Base-by-base conservation (phyloP, 75 land plant species). In the Chamaecyparis obtusa region DNA sequence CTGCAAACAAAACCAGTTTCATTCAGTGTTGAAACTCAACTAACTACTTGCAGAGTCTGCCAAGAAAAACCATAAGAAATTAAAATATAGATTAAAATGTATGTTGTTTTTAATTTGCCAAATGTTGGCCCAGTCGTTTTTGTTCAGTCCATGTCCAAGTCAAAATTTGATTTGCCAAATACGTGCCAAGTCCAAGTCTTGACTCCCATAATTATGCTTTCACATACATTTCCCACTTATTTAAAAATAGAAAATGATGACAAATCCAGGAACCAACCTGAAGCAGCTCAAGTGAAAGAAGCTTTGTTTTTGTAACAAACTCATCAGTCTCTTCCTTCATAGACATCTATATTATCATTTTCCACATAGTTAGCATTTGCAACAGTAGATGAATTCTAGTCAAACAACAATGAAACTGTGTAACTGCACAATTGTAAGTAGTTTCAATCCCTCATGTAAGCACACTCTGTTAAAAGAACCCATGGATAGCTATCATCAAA, bases 271-370 rank as follows among this genome's bases (percentile, higher is more conserved):
- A 85, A 9, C 44, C 54, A 71, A 98, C 99, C 97, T 96, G 99
- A 79, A 98, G 88, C 88, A 98, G 97, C 87, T 98, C 99, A 90
- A 98, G 96, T 75, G 99, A 98, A 85, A 98, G 88, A 85, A 95
- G 88, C 83, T 95, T 91, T 33, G 95, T 95, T 87, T 92, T 98
- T 15, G 93, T 92, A 46, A 94, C 92, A 41, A 98, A 86, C 51
- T 98, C 99, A 91, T 98, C 99, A 86, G 35, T 93, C 36, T 95
- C 99, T 88, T 97, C 99, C 89, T 95, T 98, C 99, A 95, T 96
- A 35, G 97, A 95, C 97, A 98, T 95, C 99, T 98, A 93, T 37
- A 90, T 77, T 77, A 60, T 14, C 35, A 85, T 9, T 44, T 64
- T 21, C 84, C 17, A 69, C 54, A 44, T 27, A 46, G 43, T 44